Evolutionary conservation across 2,329 filamentous ascomycete genomes (phyloP), one percentile per base, ranked within the genome.

Genomic region (Chrysosphaeria jannelii): DNA sequence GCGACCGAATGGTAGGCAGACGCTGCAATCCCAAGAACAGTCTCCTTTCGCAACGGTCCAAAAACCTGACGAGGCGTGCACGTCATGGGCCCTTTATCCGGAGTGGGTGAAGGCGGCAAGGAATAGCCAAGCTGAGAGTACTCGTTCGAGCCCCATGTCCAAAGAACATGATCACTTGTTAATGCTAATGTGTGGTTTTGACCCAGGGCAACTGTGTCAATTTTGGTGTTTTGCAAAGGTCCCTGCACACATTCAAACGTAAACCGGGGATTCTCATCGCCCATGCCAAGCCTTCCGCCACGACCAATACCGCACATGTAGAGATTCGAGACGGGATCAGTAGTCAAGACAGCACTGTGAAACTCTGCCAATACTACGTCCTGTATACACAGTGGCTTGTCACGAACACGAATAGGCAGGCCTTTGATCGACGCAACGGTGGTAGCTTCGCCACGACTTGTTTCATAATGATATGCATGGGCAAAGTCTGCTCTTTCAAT

Each of bases 291-390:
- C 23, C 85, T 64, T 23, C 85, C 85, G 26, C 79, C 78, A 20
- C 75, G 70, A 1, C 85, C 85, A 39, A 91, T 72, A 3, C 85
- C 85, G 39, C 76, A 90, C 33, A 91, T 57, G 40, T 89, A 90
- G 4, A 97, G 51, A 36, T 97, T 97, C 1, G 75, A 75, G 23
- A 81, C 62, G 0, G 75, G 68, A 34, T 93, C 85, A 1, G 62
- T 62, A 0, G 85, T 93, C 14, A 97, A 42, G 18, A 97, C 60
- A 2, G 78, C 81, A 9, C 71, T 89, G 35, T 90, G 78, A 2
- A 93, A 48, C 39, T 97, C 97, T 2, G 79, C 79, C 51, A 97
- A 67, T 27, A 65, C 59, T 2, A 88, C 62, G 39, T 90, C 74
- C 33, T 72, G 69, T 16, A 89, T 68, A 11, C 67, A 47, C 12